phyloP scores from a whole-genome alignment of 2,329 filamentous ascomycete genomes.

The Colletotrichum abscissum region DNA sequence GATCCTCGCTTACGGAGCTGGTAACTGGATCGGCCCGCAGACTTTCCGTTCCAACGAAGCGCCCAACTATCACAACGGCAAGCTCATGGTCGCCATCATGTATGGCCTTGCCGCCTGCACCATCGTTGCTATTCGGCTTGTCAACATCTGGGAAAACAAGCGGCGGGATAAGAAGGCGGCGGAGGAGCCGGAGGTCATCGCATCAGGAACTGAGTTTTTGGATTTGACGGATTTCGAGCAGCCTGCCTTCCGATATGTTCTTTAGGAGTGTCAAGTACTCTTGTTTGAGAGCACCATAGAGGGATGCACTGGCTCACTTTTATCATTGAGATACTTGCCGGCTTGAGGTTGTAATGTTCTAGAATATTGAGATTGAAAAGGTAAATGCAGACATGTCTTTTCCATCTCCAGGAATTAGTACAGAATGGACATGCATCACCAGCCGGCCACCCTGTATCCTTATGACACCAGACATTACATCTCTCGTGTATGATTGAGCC shows the following conservation, averaged over 20 bases:
- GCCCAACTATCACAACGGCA: conserved; percentile 40
- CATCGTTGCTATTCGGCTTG: conserved; percentile 34
- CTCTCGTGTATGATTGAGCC: neutral
- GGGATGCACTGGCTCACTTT: too few relatives aligned
- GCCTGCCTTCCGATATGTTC: conserved; percentile 39
- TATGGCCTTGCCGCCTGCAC: conserved; percentile 35
- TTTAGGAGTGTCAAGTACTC: neutral
- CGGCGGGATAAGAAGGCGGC: conserved; percentile 41
- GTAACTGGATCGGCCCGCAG: conserved; percentile 41
- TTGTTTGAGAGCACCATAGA: too few relatives aligned
- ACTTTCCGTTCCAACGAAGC: conserved; percentile 40
- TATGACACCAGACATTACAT: neutral
- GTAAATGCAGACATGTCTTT: neutral
- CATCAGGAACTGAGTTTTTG: conserved; percentile 37
- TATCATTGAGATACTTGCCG: too few relatives aligned
- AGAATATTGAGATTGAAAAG: too few relatives aligned
- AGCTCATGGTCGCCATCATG: conserved; percentile 41
- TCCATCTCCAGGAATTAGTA: neutral
- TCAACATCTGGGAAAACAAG: conserved; percentile 41
- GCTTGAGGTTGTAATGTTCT: too few relatives aligned
- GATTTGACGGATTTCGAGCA: conserved; percentile 42
- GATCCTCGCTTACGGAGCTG: conserved; percentile 37
- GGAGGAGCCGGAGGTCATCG: conserved; percentile 25
- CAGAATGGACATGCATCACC: neutral
- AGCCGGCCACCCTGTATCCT: neutral